Conservation (phyloP, 169 alveolate genomes). For the Cryptosporidium baileyi region DNA sequence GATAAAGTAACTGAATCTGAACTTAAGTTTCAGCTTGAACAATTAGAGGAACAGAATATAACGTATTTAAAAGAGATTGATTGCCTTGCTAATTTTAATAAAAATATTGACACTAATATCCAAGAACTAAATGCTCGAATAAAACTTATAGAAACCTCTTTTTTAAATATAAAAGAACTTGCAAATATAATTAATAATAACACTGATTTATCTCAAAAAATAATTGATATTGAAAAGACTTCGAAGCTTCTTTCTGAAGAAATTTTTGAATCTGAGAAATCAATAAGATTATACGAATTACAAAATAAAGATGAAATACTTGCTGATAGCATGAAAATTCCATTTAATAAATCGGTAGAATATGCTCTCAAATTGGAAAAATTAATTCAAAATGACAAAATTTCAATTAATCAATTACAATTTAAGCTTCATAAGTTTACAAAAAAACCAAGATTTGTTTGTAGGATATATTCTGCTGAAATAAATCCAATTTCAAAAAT, state of each 20-base stretch:
- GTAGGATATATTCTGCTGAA: conserved; percentile 42
- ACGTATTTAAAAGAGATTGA: conserved; percentile 3
- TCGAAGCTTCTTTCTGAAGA: conserved; percentile 4
- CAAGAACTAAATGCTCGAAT: background rate
- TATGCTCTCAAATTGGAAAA: conserved; percentile 34
- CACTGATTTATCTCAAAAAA: background rate
- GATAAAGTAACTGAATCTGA: conserved; percentile 3
- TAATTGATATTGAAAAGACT: conserved; percentile 1
- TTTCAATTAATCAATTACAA: conserved; percentile 32
- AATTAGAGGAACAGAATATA: conserved; percentile 26
- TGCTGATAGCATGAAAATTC: conserved; percentile 5
- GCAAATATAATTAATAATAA: background rate
- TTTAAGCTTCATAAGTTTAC: conserved; percentile 34
- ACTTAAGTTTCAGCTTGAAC: conserved; percentile 22
- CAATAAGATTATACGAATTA: conserved; percentile 7
- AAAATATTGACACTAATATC: background rate
- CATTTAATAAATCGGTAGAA: conserved; percentile 39
- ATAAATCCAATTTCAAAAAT: conserved; percentile 28
- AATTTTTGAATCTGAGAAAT: conserved; percentile 30
- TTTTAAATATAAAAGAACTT: background rate
- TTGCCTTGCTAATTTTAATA: background rate
- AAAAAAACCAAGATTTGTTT: conserved; percentile 38
- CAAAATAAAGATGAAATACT: background rate
- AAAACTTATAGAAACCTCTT: background rate
- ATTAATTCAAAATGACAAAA: conserved; percentile 16